Percentiles rank a stretch among this genome's conserved stretches.
These are phyloP conservation scores for Stachybotrys echinatus DNA, from an alignment of 2,329 filamentous ascomycete species.

Conservation along the genomic window DNA sequence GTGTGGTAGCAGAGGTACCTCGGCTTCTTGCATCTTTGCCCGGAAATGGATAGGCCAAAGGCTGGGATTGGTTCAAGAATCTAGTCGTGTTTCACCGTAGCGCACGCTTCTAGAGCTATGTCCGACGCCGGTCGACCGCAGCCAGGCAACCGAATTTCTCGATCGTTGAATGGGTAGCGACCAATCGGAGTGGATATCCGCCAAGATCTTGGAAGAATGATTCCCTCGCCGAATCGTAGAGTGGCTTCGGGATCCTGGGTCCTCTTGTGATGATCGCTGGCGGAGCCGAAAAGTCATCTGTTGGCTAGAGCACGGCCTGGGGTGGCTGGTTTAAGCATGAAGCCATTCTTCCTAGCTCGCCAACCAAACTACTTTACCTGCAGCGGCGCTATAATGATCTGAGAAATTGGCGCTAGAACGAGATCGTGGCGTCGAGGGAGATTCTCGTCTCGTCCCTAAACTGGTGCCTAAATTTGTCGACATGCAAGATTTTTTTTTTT, in stretches of 20 bases:
- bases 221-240: neutral
- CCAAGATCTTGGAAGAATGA: neutral
- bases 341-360: neutral
- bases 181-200: neutral
- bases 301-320: too few relatives aligned
- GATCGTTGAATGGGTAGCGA: conserved; percentile 15
- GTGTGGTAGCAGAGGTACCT: neutral
- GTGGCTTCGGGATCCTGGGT: too few relatives aligned
- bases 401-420: neutral
- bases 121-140: conserved; percentile 1
- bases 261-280: too few relatives aligned
- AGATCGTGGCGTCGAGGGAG: neutral
- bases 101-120: neutral
- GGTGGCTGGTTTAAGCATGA: neutral
- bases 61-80: neutral
- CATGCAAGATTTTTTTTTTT: too few relatives aligned
- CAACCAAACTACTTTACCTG: too few relatives aligned
- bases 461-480: neutral
- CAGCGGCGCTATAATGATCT: neutral
- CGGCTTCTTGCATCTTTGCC: neutral
- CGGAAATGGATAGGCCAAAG: neutral
- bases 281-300: too few relatives aligned
- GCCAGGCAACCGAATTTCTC: conserved; percentile 25
- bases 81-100: neutral
- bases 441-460: neutral